Evolutionary conservation across 148 eudicot genomes (phyloP).

Genomic region (Pouteria glomerata): DNA sequence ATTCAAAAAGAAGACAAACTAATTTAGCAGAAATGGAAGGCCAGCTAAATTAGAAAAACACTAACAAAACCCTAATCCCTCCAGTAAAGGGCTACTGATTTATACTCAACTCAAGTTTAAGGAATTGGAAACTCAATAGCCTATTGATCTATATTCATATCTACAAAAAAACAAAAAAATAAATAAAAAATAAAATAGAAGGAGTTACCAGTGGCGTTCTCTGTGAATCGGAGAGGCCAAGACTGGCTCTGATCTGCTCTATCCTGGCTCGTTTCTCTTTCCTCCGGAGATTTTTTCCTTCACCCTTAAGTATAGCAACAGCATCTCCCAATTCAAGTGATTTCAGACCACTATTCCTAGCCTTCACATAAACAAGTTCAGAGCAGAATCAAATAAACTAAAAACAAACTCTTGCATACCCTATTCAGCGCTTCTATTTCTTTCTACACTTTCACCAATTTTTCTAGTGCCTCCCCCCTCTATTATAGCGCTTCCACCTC

Average conservation of each 20-base stretch:
- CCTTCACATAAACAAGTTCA: constrained; percentile 33
- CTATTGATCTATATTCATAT: not conserved
- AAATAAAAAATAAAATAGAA: too few relatives aligned
- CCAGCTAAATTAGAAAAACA: not conserved
- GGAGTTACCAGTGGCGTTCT: constrained; percentile 80
- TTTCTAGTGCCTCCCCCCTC: too few relatives aligned
- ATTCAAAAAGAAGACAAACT: not conserved
- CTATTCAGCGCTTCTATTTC: too few relatives aligned
- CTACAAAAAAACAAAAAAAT: too few relatives aligned
- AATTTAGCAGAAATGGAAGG: not conserved
- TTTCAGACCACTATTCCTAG: constrained; percentile 29
- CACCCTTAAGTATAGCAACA: constrained; percentile 76
- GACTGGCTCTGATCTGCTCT: constrained; percentile 94
- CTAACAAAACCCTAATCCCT: not conserved
- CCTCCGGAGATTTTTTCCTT: constrained; percentile 74
- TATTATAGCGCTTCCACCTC: too few relatives aligned
- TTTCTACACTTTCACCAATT: too few relatives aligned
- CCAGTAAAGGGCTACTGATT: not conserved
- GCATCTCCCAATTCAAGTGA: constrained; percentile 66
- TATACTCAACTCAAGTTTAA: not conserved
- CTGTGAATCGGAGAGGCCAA: constrained; percentile 95
- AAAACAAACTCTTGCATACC: too few relatives aligned
- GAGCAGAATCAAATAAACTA: constrained; percentile 5
- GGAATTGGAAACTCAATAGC: not conserved
- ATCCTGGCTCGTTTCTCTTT: constrained; percentile 92